phyloP scores from a whole-genome alignment of 1,284 basidiomycete genomes.

The Coriolopsis trogii region DNA sequence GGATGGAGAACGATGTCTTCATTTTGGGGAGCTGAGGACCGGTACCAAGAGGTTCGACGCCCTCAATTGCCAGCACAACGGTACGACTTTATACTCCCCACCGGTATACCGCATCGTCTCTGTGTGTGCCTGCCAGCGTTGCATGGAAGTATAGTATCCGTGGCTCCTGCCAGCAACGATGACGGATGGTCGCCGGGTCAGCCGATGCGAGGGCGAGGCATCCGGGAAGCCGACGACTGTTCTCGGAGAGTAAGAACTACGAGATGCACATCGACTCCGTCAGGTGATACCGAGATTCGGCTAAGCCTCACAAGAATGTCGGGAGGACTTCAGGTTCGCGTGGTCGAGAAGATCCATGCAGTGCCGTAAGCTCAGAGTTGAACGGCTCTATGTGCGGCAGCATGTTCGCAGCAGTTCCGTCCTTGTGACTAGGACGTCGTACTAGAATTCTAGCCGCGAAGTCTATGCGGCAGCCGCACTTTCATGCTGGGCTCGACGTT shows the following conservation, averaged over 20 bases:
- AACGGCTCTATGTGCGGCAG: not conserved
- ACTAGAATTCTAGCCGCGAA: slow-evolving; percentile 3
- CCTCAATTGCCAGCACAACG: slow-evolving; percentile 1
- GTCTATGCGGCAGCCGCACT: slow-evolving; percentile 8
- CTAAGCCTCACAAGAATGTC: slow-evolving; percentile 13
- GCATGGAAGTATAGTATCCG: too few species aligned
- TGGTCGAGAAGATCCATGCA: too few species aligned
- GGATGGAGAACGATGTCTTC: slow-evolving; percentile 22
- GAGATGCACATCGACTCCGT: not conserved
- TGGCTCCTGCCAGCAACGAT: too few species aligned
- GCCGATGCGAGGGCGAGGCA: too few species aligned
- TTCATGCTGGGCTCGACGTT: not conserved
- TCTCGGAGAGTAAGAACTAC: not conserved
- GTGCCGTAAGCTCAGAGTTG: too few species aligned
- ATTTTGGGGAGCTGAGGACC: slow-evolving; percentile 9
- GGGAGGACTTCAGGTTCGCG: not conserved
- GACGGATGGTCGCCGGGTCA: too few species aligned
- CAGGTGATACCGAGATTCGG: slow-evolving; percentile 18
- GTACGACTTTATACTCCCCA: not conserved
- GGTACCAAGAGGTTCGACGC: not conserved
- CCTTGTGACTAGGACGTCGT: not conserved
- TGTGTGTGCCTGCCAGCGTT: not conserved
- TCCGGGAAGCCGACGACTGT: too few species aligned
- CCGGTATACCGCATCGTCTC: not conserved
- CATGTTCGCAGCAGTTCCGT: not conserved